Percentiles rank a stretch among this genome's conserved stretches.
These are phyloP conservation scores for Auriscalpium microsporum DNA, from an alignment of 768 basidiomycete genomes.

Conservation along the genomic window DNA sequence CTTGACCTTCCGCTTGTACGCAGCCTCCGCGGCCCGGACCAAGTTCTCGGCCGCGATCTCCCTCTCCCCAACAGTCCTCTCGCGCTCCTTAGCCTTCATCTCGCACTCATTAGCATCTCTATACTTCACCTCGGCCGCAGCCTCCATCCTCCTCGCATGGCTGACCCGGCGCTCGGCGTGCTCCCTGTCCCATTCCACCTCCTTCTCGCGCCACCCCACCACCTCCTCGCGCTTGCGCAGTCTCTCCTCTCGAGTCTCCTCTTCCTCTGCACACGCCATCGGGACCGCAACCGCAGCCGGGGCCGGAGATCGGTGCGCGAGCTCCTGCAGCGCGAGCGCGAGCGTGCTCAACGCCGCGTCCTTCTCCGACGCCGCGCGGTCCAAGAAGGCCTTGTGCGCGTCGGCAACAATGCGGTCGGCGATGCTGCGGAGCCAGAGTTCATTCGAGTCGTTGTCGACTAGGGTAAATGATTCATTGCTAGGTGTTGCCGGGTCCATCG, in stretches of 20 bases:
- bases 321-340: too few relatives aligned
- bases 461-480: too few relatives aligned
- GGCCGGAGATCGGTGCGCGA: too few relatives aligned
- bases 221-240: constrained; percentile 27
- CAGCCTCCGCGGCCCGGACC: constrained; percentile 21
- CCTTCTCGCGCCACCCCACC: constrained; percentile 33
- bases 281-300: too few relatives aligned
- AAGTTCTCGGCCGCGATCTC: constrained; percentile 21
- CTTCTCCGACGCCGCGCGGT: too few relatives aligned
- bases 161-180: constrained; percentile 33
- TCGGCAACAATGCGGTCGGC: too few relatives aligned
- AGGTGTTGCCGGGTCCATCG: too few relatives aligned
- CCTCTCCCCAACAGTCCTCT: constrained; percentile 23
- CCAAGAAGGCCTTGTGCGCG: too few relatives aligned
- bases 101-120: constrained; percentile 24
- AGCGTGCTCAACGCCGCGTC: too few relatives aligned
- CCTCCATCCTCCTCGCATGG: constrained; percentile 20
- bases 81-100: constrained; percentile 32
- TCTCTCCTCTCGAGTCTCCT: constrained; percentile 18
- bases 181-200: constrained; percentile 33
- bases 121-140: constrained; percentile 29
- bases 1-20: constrained; percentile 13
- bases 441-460: too few relatives aligned
- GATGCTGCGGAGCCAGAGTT: too few relatives aligned
- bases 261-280: too few relatives aligned